Base-by-base conservation (phyloP, 345 rosid species). In the Gossypium turneri region DNA sequence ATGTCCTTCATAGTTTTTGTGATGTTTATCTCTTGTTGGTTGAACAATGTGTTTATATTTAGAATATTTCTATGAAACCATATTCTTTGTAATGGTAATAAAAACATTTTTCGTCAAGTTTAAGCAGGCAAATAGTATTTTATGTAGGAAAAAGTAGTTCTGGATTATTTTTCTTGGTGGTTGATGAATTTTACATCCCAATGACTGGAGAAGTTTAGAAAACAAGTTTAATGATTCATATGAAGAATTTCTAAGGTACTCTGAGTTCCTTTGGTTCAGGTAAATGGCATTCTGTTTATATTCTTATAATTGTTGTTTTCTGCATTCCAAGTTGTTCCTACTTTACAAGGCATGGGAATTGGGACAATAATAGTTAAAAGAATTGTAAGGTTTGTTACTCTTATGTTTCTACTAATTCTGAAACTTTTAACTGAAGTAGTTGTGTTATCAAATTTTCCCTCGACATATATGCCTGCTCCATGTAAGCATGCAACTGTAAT, bases 281-380 rank as follows among this genome's bases (percentile, higher is more conserved):
- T 84, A 70, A 84, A 81, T 75, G 88, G 90, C 44, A 78, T 79
- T 70, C 79, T 86, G 73, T 86, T n/a, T n/a, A n/a, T n/a, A n/a
- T n/a, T n/a, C n/a, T n/a, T n/a, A n/a, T n/a, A n/a, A n/a, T n/a
- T n/a, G n/a, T n/a, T n/a, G n/a, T n/a, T n/a, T n/a, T n/a, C n/a
- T n/a, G n/a, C n/a, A n/a, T n/a, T n/a, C n/a, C n/a, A n/a, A n/a
- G n/a, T n/a, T n/a, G n/a, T n/a, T n/a, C n/a, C n/a, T n/a, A n/a
- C n/a, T n/a, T n/a, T n/a, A n/a, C n/a, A n/a, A n/a, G n/a, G n/a
- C n/a, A n/a, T n/a, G n/a, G n/a, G n/a, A n/a, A n/a, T n/a, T n/a
- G n/a, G n/a, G n/a, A n/a, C n/a, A n/a, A n/a, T n/a, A n/a, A n/a
- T n/a, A n/a, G n/a, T n/a, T n/a, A n/a, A n/a, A n/a, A n/a, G n/a